These are phyloP conservation scores for Alternaria brassicicola DNA, from an alignment of 2,329 filamentous ascomycete species.

Conservation along the genomic window DNA sequence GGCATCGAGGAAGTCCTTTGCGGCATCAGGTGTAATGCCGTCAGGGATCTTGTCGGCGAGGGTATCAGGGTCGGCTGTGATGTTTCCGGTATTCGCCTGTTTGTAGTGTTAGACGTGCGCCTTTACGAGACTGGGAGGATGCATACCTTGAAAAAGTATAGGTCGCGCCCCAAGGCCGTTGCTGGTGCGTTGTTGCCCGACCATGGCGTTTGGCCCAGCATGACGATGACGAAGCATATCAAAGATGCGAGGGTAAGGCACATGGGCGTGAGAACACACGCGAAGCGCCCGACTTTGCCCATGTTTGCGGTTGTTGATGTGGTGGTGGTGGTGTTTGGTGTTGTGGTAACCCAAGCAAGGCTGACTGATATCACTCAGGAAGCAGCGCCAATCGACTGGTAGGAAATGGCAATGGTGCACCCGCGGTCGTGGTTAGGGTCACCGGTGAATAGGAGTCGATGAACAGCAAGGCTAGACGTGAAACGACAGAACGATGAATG, in stretches of 20 bases:
- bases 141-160: constrained; percentile 63
- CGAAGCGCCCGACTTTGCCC: constrained; percentile 76
- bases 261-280: constrained; percentile 89
- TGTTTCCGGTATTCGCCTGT: constrained; percentile 53
- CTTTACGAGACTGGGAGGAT: constrained; percentile 52
- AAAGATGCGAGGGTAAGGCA: constrained; percentile 78
- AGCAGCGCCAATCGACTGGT: not conserved
- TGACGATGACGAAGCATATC: constrained; percentile 67
- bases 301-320: constrained; percentile 52
- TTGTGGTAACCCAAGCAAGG: constrained; percentile 6
- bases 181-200: constrained; percentile 35
- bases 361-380: constrained; percentile 14
- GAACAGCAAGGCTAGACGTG: not conserved
- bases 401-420: constrained; percentile 3
- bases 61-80: constrained; percentile 59
- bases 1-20: constrained; percentile 48
- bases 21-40: constrained; percentile 35
- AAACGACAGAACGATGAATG: not conserved
- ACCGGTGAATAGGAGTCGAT: not conserved
- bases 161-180: constrained; percentile 53
- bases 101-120: constrained; percentile 19
- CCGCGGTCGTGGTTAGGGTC: not conserved
- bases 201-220: constrained; percentile 62
- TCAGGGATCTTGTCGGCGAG: constrained; percentile 37
- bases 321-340: not conserved